Percentiles rank a stretch among this genome's conserved stretches.
Conservation (phyloP, 768 basidiomycete species). For the Gloeophyllum trabeum region DNA sequence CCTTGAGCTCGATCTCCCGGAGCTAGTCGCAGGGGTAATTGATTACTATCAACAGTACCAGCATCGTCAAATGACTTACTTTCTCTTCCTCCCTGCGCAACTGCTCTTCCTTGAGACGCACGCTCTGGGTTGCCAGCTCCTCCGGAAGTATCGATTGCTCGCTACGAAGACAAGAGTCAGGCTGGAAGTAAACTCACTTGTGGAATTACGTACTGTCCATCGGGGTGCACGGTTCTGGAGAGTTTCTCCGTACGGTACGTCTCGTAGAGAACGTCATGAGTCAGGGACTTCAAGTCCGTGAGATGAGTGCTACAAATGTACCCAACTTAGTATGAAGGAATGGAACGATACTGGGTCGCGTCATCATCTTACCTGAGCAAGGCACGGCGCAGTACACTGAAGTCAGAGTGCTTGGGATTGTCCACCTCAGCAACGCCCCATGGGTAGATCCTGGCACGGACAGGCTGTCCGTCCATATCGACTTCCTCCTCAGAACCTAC, state of each 20-base stretch:
- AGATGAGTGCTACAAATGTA: constrained; percentile 68
- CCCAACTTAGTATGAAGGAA: constrained; percentile 3
- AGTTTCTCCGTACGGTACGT: constrained; percentile 98
- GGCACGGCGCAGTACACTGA: constrained; percentile 84
- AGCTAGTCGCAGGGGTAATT: constrained; percentile 43
- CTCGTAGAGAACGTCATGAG: constrained; percentile 90
- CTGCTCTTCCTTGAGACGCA: constrained; percentile 98
- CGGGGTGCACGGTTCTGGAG: constrained; percentile 78
- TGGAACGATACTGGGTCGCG: background rate
- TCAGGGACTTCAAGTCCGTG: constrained; percentile 88
- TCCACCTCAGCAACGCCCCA: constrained; percentile 99
- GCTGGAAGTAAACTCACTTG: background rate
- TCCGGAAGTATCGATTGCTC: constrained; percentile 91
- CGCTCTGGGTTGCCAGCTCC: constrained; percentile 93
- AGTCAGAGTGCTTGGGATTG: constrained; percentile 99
- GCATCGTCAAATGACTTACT: constrained; percentile 25
- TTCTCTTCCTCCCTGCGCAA: constrained; percentile 96
- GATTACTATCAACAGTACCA: constrained; percentile 4
- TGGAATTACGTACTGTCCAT: constrained; percentile 50
- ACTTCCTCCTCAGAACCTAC: constrained; percentile 97
- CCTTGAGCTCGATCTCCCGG: constrained; percentile 96
- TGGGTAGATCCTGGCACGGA: constrained; percentile 92
- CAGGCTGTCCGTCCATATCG: constrained; percentile 81
- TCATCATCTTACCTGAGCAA: constrained; percentile 60
- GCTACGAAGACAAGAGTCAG: constrained; percentile 21